Evolutionary conservation across 768 basidiomycete species (phyloP), one percentile per base, ranked within the genome.

Genomic region (Solioccasus polychromus): DNA sequence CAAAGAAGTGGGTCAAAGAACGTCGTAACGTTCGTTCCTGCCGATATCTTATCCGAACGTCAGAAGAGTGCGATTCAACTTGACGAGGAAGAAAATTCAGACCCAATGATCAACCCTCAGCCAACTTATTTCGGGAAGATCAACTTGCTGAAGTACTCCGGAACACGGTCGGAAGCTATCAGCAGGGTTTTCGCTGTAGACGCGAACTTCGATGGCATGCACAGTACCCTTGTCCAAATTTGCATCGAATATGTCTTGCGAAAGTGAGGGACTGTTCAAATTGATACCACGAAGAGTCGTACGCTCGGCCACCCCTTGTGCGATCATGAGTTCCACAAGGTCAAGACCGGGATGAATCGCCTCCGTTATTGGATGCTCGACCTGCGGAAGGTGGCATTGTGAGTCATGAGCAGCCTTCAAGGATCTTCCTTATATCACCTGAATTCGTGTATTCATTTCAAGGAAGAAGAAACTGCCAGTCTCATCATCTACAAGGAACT

Each of bases 381-480:
- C 82, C 72, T 83, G 54, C 8, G n/a, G 36, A n/a, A 11, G n/a
- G 19, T 18, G 3, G 9, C 8, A 42, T 10, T 18, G 19, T 40
- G 43, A 28, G 50, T 49, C 24, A 42, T 25, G 5, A 15, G n/a
- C 26, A 9, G n/a, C 11, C n/a, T 38, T 37, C 12, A 15, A 2
- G 15, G 0, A 39, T 3, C 30, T 18, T 9, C 7, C 26, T 12
- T 8, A 31, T 30, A 55, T 41, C 42, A 72, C 79, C 57, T 83
- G 81, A 35, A 84, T 75, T 8, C 83, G 72, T 0, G 81, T 80
- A 50, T 88, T 86, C 77, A 86, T 80, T 60, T 88, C 84, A 11
- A 88, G 69, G 48, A 86, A 88, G 66, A 72, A 85, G 63, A 82
- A 84, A 1, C 68, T 54, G 0, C 70, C 74, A 1, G 76, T 76